Conservation (phyloP, 2,329 filamentous ascomycete species). For the Fusarium pininemorale region DNA sequence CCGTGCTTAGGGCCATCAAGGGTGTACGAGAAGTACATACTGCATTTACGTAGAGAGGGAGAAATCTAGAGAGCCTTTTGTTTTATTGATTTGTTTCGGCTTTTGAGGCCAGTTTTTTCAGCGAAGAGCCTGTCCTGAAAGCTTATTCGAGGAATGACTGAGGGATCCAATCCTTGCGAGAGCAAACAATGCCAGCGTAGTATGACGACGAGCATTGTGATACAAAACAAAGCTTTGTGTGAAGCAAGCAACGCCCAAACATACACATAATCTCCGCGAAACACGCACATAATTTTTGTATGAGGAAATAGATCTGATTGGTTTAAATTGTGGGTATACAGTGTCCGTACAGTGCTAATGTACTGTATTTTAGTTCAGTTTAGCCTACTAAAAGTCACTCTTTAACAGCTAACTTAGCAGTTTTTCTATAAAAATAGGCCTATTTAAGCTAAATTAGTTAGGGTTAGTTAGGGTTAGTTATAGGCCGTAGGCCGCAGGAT, state of each 20-base stretch:
- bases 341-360: too few relatives aligned
- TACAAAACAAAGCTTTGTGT: conserved; percentile 37
- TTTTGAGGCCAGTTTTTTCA: conserved; percentile 16
- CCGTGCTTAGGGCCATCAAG: conserved; percentile 9
- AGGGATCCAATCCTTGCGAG: conserved; percentile 4
- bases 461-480: too few relatives aligned
- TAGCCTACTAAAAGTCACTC: too few relatives aligned
- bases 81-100: conserved; percentile 33
- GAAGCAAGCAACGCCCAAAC: not conserved
- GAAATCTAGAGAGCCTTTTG: not conserved
- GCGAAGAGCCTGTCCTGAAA: conserved; percentile 11
- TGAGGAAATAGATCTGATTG: too few relatives aligned
- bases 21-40: conserved; percentile 2
- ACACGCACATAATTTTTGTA: too few relatives aligned
- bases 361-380: too few relatives aligned
- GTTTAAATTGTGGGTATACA: too few relatives aligned
- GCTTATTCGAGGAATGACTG: conserved; percentile 12
- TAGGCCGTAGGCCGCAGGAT: too few relatives aligned
- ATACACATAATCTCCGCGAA: too few relatives aligned
- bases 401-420: too few relatives aligned
- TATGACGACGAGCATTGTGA: conserved; percentile 26
- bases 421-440: too few relatives aligned
- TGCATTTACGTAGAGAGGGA: not conserved
- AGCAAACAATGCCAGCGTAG: conserved; percentile 13
- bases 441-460: too few relatives aligned